Evolutionary conservation across 2,329 filamentous ascomycete species (phyloP).

Genomic region (Neonectria magnoliae): DNA sequence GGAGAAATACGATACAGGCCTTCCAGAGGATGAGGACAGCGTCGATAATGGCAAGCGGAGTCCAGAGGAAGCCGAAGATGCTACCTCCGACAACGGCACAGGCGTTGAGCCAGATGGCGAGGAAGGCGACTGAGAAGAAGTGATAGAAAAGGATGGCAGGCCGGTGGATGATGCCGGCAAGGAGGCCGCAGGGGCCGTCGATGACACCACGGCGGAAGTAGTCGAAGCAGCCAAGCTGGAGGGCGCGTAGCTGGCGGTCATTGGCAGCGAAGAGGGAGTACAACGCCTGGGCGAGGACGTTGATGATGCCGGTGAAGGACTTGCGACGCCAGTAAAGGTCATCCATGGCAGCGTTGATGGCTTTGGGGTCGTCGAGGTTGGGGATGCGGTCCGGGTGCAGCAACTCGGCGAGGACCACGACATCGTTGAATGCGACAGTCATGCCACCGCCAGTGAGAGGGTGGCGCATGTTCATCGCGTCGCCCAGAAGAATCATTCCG

Average conservation of each 20-base stretch:
- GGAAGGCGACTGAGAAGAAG: constrained; percentile 93
- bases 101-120: constrained; percentile 77
- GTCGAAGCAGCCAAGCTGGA: constrained; percentile 90
- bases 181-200: constrained; percentile 81
- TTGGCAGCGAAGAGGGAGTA: constrained; percentile 92
- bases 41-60: constrained; percentile 71
- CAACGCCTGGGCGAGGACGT: constrained; percentile 95
- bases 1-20: constrained; percentile 83
- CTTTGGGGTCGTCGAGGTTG: constrained; percentile 71
- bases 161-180: constrained; percentile 82
- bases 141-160: constrained; percentile 86
- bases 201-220: constrained; percentile 86
- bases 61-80: constrained; percentile 53
- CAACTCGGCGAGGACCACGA: constrained; percentile 78
- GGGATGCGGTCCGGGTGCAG: constrained; percentile 76
- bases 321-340: constrained; percentile 91
- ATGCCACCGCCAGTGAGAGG: constrained; percentile 96
- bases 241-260: constrained; percentile 77
- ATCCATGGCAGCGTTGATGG: constrained; percentile 74
- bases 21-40: constrained; percentile 79
- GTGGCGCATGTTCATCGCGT: constrained; percentile 99
- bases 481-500: constrained; percentile 85
- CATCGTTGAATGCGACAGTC: constrained; percentile 97
- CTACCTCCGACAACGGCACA: constrained; percentile 51
- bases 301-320: constrained; percentile 85